These are phyloP conservation scores for Sphenostylis stenocarpa DNA, from an alignment of 306 rosid species.

Conservation along the genomic window DNA sequence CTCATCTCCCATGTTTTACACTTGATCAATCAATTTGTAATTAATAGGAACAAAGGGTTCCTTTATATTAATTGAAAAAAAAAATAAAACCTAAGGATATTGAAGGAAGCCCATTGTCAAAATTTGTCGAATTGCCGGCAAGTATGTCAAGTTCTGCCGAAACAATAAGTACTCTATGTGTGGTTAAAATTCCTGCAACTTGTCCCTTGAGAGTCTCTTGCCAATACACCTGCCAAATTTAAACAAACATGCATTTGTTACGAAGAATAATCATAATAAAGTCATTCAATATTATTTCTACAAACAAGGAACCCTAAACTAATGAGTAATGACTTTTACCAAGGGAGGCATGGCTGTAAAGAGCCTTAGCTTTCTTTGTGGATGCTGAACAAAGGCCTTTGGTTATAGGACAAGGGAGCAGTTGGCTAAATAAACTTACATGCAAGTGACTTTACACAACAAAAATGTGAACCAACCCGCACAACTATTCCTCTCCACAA, in stretches of 20 bases:
- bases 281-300: conserved; percentile 3
- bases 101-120: conserved; percentile 94
- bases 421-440: conserved; percentile 14
- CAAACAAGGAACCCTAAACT: conserved; percentile 24
- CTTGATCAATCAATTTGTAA: conserved; percentile 18
- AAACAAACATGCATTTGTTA: conserved; percentile 17
- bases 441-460: neutral
- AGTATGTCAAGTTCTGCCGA: conserved; percentile 82
- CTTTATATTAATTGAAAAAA: neutral
- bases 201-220: conserved; percentile 94
- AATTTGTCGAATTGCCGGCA: conserved; percentile 74
- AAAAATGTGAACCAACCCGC: neutral
- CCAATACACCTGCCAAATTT: conserved; percentile 84
- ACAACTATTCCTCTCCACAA: neutral
- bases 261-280: conserved; percentile 28
- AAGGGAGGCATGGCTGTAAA: conserved; percentile 8
- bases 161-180: conserved; percentile 85
- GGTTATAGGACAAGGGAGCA: conserved; percentile 1
- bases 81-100: conserved; percentile 64
- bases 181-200: conserved; percentile 93
- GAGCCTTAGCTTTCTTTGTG: conserved; percentile 11
- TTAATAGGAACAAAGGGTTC: conserved; percentile 26
- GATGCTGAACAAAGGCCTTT: conserved; percentile 4
- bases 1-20: conserved; percentile 17
- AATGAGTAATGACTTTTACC: conserved; percentile 19